These are phyloP conservation scores for Metschnikowia arizonensis DNA, from an alignment of 805 yeast species.

Conservation along the genomic window DNA sequence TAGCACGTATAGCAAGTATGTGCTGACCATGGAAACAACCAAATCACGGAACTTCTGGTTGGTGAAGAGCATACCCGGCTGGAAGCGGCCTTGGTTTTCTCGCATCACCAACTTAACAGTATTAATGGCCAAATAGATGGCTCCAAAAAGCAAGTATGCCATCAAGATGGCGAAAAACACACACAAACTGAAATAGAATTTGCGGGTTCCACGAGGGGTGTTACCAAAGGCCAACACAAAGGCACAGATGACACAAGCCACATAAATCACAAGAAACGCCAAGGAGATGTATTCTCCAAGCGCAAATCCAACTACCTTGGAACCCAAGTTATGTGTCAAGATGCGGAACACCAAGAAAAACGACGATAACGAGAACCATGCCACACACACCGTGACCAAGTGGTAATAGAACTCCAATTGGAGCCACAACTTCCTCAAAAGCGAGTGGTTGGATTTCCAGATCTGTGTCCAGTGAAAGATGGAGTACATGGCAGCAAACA, in stretches of 20 bases:
- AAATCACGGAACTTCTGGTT: slow-evolving; percentile 79
- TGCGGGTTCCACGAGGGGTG: slow-evolving; percentile 85
- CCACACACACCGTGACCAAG: slow-evolving; percentile 70
- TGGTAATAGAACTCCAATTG: slow-evolving; percentile 90
- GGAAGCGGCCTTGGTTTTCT: slow-evolving; percentile 37
- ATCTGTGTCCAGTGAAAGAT: slow-evolving; percentile 80
- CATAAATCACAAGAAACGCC: slow-evolving; percentile 79
- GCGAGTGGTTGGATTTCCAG: slow-evolving; percentile 85
- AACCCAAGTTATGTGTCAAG: slow-evolving; percentile 70
- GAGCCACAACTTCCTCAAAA: slow-evolving; percentile 70
- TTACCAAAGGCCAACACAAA: slow-evolving; percentile 91
- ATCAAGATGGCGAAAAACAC: slow-evolving; percentile 80
- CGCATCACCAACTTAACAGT: slow-evolving; percentile 58
- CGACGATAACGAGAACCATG: slow-evolving; percentile 89
- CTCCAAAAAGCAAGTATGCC: slow-evolving; percentile 87
- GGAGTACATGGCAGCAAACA: slow-evolving; percentile 92
- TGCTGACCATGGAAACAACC: slow-evolving; percentile 78
- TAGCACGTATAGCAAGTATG: slow-evolving; percentile 73
- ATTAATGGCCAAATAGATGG: slow-evolving; percentile 71
- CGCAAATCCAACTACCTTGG: slow-evolving; percentile 53
- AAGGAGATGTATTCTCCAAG: slow-evolving; percentile 78
- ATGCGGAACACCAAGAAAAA: slow-evolving; percentile 90
- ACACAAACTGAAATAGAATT: slow-evolving; percentile 70
- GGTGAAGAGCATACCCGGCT: slow-evolving; percentile 47
- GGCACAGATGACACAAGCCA: slow-evolving; percentile 74